Percentiles rank a stretch among this genome's conserved stretches.
Conservation (phyloP, 306 rosid species). For the Phaseolus lunatus region DNA sequence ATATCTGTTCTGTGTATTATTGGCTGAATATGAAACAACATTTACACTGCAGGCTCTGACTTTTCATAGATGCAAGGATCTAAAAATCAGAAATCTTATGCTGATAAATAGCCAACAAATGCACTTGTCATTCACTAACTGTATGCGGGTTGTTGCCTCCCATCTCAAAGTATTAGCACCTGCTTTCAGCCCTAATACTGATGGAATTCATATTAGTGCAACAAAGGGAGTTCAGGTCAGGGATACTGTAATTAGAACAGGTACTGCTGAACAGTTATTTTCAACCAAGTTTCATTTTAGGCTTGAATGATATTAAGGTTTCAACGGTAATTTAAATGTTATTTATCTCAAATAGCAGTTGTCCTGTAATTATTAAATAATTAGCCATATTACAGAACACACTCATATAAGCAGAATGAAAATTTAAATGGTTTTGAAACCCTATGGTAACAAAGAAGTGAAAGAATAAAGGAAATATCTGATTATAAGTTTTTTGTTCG, state of each 20-base stretch:
- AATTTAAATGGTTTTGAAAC: neutral
- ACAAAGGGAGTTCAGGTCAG: constrained; percentile 62
- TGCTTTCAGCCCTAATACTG: constrained; percentile 84
- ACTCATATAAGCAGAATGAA: neutral
- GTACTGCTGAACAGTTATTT: constrained; percentile 43
- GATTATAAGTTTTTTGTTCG: neutral
- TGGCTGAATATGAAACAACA: constrained; percentile 43
- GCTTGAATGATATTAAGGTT: constrained; percentile 1
- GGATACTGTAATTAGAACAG: constrained; percentile 72
- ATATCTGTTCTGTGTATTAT: neutral
- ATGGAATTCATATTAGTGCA: constrained; percentile 88
- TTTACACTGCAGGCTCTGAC: constrained; percentile 75
- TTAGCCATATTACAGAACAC: neutral
- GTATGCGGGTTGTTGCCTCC: constrained; percentile 72
- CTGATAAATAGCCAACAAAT: constrained; percentile 83
- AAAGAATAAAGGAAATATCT: constrained; percentile 18
- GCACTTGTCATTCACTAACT: constrained; percentile 75
- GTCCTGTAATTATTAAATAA: neutral
- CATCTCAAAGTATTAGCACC: constrained; percentile 75
- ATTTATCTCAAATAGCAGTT: constrained; percentile 1
- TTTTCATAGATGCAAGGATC: constrained; percentile 75
- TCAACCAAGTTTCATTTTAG: neutral
- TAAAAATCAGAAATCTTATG: constrained; percentile 61
- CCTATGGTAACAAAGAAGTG: constrained; percentile 33
- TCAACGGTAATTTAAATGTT: constrained; percentile 4